Evolutionary conservation across 805 yeast genomes (phyloP).

Genomic region (Pichia cephalocereana): DNA sequence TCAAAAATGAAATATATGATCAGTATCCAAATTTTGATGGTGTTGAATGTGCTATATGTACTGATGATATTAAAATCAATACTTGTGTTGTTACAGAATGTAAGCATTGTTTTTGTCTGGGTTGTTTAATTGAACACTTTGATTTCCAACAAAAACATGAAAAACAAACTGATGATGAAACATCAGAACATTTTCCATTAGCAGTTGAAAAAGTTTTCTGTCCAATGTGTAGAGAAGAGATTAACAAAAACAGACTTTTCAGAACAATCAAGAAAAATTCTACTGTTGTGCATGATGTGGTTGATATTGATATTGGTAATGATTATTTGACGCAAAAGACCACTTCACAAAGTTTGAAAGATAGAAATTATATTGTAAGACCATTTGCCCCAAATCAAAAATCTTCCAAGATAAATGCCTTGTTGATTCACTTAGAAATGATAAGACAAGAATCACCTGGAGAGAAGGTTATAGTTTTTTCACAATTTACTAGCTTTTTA

Average conservation of each 20-base stretch:
- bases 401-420: slow-evolving; percentile 67
- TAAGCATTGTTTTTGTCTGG: slow-evolving; percentile 70
- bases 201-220: slow-evolving; percentile 42
- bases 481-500: slow-evolving; percentile 78
- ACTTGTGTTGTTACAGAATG: slow-evolving; percentile 58
- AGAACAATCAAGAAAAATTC: slow-evolving; percentile 23
- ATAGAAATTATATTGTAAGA: slow-evolving; percentile 24
- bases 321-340: slow-evolving; percentile 5
- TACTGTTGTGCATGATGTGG: background rate
- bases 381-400: slow-evolving; percentile 42
- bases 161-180: background rate
- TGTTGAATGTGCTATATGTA: slow-evolving; percentile 79
- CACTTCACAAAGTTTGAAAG: background rate
- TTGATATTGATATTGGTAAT: slow-evolving; percentile 1
- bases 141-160: slow-evolving; percentile 40
- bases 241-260: slow-evolving; percentile 42
- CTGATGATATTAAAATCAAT: slow-evolving; percentile 46
- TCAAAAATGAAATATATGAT: slow-evolving; percentile 25
- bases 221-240: slow-evolving; percentile 62
- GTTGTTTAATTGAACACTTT: slow-evolving; percentile 66
- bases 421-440: slow-evolving; percentile 47
- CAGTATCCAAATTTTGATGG: slow-evolving; percentile 30
- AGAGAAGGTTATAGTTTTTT: slow-evolving; percentile 77
- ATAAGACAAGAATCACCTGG: slow-evolving; percentile 48
- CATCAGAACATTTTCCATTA: background rate